phyloP scores from a whole-genome alignment of 2,329 filamentous ascomycete species.

The Venturia pyrina region DNA sequence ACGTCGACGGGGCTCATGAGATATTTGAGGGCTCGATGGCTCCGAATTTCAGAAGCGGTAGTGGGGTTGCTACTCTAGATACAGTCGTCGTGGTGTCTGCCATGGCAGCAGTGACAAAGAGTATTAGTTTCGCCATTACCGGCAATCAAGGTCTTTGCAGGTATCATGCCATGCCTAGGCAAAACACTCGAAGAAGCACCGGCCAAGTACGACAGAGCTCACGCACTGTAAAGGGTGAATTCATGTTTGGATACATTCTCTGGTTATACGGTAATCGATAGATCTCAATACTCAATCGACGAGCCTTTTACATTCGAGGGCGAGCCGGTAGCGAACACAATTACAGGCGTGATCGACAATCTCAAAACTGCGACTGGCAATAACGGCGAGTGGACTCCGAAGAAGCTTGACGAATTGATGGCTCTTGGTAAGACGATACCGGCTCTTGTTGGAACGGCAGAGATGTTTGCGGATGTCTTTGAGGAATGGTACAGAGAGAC shows the following conservation, averaged over 20 bases:
- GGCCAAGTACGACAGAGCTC: conserved; percentile 40
- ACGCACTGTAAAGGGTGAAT: conserved; percentile 43
- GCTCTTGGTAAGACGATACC: background rate
- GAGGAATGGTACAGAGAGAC: conserved; percentile 36
- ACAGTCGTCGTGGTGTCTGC: conserved; percentile 33
- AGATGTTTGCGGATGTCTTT: conserved; percentile 36
- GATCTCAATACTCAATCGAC: conserved; percentile 48
- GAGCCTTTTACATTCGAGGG: conserved; percentile 35
- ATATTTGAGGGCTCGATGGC: conserved; percentile 24
- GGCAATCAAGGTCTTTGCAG: conserved; percentile 42
- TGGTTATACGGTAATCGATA: conserved; percentile 51
- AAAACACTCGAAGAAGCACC: conserved; percentile 36
- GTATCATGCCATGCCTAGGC: conserved; percentile 26
- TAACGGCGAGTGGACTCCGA: background rate
- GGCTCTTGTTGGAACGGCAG: background rate
- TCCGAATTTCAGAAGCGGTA: conserved; percentile 16
- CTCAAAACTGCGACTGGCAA: background rate
- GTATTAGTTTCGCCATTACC: conserved; percentile 30
- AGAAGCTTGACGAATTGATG: background rate
- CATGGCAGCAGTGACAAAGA: conserved; percentile 36
- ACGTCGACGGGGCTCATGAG: conserved; percentile 37
- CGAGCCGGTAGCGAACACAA: background rate
- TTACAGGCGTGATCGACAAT: background rate
- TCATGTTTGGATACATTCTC: conserved; percentile 47
- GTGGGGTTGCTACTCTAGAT: conserved; percentile 22